Evolutionary conservation across 2,329 filamentous ascomycete species (phyloP), one percentile per base, ranked within the genome.

Genomic region (Chaetomium globosum): DNA sequence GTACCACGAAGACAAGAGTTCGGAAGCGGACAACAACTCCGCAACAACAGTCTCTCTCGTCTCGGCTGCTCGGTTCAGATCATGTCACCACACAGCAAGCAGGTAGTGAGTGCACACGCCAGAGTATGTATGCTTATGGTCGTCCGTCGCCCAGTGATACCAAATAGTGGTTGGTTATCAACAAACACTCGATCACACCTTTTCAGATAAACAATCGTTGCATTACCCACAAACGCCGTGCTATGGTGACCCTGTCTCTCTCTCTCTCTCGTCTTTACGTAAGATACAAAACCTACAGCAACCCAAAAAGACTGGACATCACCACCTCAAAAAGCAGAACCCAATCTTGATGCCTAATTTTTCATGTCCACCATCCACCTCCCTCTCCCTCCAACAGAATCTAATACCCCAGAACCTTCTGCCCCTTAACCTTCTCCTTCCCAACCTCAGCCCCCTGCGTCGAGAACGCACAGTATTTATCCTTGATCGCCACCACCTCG

Each of bases 401-500:
- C 54, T 53, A 52, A 62, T 69, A 70, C 62, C 64, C 60, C 21
- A 70, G 16, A n/a, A 65, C 43, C 63, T 71, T 72, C 66, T 69
- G 65, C 51, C 49, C 58, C 64, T 69, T 71, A 5, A 61, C 54
- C 10, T 49, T 60, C 59, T 60, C 63, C 46, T 64, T 54, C 33
- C 52, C 52, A 8, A 55, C 65, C 8, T 59, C 65, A 16, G 53
- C 61, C 31, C 48, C 61, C 57, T 89, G 85, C 67, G 88, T 94
- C 54, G 91, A 91, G 77, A 96, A 97, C 30, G 92, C 89, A 76
- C 95, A 99, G 80, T 87, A 96, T 73, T 87, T 87, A 78, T 99
- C 95, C 82, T 96, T 96, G 78, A 99, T 97, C 12, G 92, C 89
- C 33, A 98, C 91, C 21, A 99, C 94, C 80, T 99, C 95, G 75